Conservation (phyloP, 2,329 filamentous ascomycete genomes). For the Macrophomina phaseolina region DNA sequence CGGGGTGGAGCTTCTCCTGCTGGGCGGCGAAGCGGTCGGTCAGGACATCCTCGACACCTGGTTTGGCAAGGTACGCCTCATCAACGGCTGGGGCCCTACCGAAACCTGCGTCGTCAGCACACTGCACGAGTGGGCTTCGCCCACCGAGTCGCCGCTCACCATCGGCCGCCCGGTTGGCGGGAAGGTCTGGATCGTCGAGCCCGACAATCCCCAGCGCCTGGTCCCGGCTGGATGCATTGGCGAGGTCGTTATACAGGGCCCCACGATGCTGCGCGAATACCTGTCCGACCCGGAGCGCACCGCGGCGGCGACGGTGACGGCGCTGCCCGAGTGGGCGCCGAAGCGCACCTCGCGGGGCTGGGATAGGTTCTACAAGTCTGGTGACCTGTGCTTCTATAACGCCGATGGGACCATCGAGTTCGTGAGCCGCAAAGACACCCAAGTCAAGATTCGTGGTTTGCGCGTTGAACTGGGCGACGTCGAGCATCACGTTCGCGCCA, state of each 20-base stretch:
- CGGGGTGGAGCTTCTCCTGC: constrained; percentile 45
- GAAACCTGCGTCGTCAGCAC: background rate
- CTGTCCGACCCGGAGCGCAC: constrained; percentile 41
- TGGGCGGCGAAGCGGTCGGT: constrained; percentile 42
- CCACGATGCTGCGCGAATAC: constrained; percentile 42
- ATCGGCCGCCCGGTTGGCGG: constrained; percentile 2
- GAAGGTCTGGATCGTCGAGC: constrained; percentile 40
- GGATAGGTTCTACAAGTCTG: constrained; percentile 39
- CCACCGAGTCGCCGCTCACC: background rate
- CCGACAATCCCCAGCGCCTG: constrained; percentile 39
- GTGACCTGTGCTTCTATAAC: constrained; percentile 41
- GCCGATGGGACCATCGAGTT: constrained; percentile 44
- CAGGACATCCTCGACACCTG: background rate
- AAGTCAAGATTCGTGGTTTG: constrained; percentile 50
- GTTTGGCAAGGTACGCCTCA: background rate
- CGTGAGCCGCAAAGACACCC: constrained; percentile 43
- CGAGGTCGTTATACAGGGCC: constrained; percentile 43
- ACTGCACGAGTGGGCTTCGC: background rate
- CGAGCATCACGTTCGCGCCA: constrained; percentile 48
- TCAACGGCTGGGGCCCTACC: constrained; percentile 8
- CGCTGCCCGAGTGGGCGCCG: constrained; percentile 36
- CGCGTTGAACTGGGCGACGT: constrained; percentile 55
- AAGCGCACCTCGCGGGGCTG: background rate
- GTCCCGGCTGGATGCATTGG: constrained; percentile 43
- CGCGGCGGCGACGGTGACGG: constrained; percentile 36